Base-by-base conservation (phyloP, 129 eudicot species). In the Helichrysum umbraculigerum region DNA sequence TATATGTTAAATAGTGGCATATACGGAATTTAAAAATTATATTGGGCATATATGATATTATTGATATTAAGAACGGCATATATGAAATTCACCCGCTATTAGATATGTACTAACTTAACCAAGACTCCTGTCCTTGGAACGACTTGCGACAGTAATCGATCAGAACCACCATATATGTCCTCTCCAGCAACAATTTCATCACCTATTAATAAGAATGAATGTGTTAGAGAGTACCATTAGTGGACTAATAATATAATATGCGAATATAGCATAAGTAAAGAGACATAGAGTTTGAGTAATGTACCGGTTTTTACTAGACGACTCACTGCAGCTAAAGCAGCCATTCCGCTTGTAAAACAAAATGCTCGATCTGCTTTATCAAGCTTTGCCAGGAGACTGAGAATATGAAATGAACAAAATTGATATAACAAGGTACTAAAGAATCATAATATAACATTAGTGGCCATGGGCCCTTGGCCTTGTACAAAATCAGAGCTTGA, bases 301-400 rank as follows among this genome's bases (percentile, higher is more conserved):
- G 44, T 71, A 91, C 99, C 96, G 28, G 89, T 77, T 83, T 83
- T 88, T 73, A 95, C 86, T 77, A 95, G 89, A 86, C 68, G 99
- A 68, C 90, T 73, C 44, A 89, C 97, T 39, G 97, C 92, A 83
- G 97, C 70, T 89, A 95, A 80, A 76, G 97, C 97, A 72, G 99
- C 99, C 99, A 95, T 95, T 75, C 99, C 99, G 86, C 94, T 95
- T 19, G 96, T 86, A 78, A 91, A 95, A 82, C 96, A 91, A 72
- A 87, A 81, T 79, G 96, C 99, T 79, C 95, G 86, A 81, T 91
- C 97, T 37, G 99, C 99, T 80, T 95, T 95, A 42, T 95, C 99
- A 79, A 95, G 94, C 79, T 91, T 87, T 41, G 97, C 99, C 14
- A 95, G 75, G 51, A 95, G 91, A 54, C 99, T 95, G 86, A 75